Percentiles rank a stretch among this genome's conserved stretches.
Evolutionary conservation across 257 asterid species (phyloP).

Genomic region (Capsicum baccatum): DNA sequence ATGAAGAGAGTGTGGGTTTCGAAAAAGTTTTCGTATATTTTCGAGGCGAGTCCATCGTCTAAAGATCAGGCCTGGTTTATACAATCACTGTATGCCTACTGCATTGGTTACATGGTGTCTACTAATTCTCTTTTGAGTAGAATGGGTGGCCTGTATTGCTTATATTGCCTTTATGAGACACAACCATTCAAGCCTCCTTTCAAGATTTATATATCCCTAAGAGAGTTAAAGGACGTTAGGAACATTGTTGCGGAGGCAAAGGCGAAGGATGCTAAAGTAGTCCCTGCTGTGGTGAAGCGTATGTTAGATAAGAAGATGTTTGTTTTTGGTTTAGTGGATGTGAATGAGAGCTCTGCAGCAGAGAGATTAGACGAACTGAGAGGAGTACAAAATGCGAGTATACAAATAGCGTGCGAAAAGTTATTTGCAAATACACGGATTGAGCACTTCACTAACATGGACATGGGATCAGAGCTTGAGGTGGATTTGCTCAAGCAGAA

Average conservation of each 20-base stretch:
- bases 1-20: slow-evolving; percentile 80
- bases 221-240: slow-evolving; percentile 66
- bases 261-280: slow-evolving; percentile 51
- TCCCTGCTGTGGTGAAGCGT: slow-evolving; percentile 57
- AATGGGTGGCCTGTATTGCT: slow-evolving; percentile 55
- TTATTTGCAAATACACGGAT: slow-evolving; percentile 68
- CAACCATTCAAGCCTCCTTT: too few relatives aligned
- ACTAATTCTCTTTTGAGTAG: slow-evolving; percentile 56
- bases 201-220: slow-evolving; percentile 42
- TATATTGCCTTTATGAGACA: too few relatives aligned
- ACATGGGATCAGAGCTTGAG: slow-evolving; percentile 52
- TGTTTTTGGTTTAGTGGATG: slow-evolving; percentile 77
- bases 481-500: too few relatives aligned
- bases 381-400: slow-evolving; percentile 62
- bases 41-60: slow-evolving; percentile 75
- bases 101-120: slow-evolving; percentile 63
- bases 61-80: slow-evolving; percentile 79
- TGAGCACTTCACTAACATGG: slow-evolving; percentile 79
- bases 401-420: slow-evolving; percentile 69
- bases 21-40: slow-evolving; percentile 74
- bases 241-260: slow-evolving; percentile 60
- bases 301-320: slow-evolving; percentile 76
- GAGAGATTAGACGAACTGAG: slow-evolving; percentile 74
- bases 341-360: slow-evolving; percentile 61
- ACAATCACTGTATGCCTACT: slow-evolving; percentile 85